Base-by-base conservation (phyloP, 2,329 filamentous ascomycete genomes). In the Davidsoniella neocaledoniae region DNA sequence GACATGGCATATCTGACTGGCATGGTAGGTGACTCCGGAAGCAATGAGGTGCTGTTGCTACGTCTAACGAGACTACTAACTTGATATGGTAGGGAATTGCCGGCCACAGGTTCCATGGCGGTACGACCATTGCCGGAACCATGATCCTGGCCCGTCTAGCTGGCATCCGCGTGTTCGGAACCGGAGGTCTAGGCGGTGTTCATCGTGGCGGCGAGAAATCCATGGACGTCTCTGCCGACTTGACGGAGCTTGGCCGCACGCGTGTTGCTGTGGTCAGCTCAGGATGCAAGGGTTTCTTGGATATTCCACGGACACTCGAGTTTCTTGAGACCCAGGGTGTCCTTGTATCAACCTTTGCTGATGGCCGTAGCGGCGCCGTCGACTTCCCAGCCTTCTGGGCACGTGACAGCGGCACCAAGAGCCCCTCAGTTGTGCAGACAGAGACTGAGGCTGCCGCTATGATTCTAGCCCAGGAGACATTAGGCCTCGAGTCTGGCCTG, bases 371-470 rank as follows among this genome's bases (percentile, higher is more conserved):
- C 23, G 82, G 79, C 1, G 5, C 29, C 19, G 74, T 95, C 39
- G 83, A 94, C 58, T 91, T 96, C 58, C 91, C 91, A 1, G 86
- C 85, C 0, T 98, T 98, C 64, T 98, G 85, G 75, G 85, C 84
- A 0, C 72, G 90, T 39, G 86, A 95, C 40, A 95, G 88, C 62
- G 86, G 87, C 10, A 67, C 83, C 48, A 78, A 71, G 62, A 94
- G 86, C 60, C 90, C 90, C 0, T 75, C 77, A 19, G 76, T 84
- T 1, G 75, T 95, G 40, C 66, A 78, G 48, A 74, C 81, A 56
- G 86, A 93, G 61, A 71, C 71, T 50, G 84, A 96, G 60, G 91
- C 91, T 33, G 91, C 91, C 0, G 79, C 82, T n/a, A 86, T 96
- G 51, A 83, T 94, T 51, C 71, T 84, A 56, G 84, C 86, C 0